Base-by-base conservation (phyloP, 2,329 filamentous ascomycete genomes). In the Ramularia endophylla region DNA sequence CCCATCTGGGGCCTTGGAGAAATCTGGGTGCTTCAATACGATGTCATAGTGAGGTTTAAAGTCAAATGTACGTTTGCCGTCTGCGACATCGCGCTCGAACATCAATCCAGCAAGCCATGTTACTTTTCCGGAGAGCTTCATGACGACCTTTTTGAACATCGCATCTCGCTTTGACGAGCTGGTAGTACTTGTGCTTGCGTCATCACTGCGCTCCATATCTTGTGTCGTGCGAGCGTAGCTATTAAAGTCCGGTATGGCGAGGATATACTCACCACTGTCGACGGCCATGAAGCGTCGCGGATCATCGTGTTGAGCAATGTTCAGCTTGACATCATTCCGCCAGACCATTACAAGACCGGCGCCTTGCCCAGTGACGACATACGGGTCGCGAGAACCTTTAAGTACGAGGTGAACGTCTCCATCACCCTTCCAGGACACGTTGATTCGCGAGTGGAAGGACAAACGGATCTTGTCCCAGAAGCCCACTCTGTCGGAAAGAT, bases 381-480 rank as follows among this genome's bases (percentile, higher is more conserved):
- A 98, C 2, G 92, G 92, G 65, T 98, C 90, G 42, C 94, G 79
- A 39, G 89, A 81, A 28, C 80, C 77, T 68, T 98, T 98, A 25
- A 98, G 74, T 22, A 88, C 83, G 18, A 98, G 73, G 62, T 97
- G 92, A 25, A 98, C 86, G 65, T 97, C 90, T 4, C 94, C 94
- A 60, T 95, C 90, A 8, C 87, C 89, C 58, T 87, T 92, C 92
- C 94, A 98, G 3, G 87, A 78, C 25, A 95, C 80, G 38, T 83
- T 83, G 44, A 97, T 80, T 15, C 87, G 80, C 1, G 94, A 97
- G 64, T 98, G 92, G 63, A 95, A 94, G 55, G 83, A 89, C 27
- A 98, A 74, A 40, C 92, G 77, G 38, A 98, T 89, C 72, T 98
- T 98, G 67, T 98, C 92, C 92, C 92, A 98, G 69, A 98, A 98